Evolutionary conservation across 768 basidiomycete genomes (phyloP).

Genomic region (Podaxis carcinomalis): DNA sequence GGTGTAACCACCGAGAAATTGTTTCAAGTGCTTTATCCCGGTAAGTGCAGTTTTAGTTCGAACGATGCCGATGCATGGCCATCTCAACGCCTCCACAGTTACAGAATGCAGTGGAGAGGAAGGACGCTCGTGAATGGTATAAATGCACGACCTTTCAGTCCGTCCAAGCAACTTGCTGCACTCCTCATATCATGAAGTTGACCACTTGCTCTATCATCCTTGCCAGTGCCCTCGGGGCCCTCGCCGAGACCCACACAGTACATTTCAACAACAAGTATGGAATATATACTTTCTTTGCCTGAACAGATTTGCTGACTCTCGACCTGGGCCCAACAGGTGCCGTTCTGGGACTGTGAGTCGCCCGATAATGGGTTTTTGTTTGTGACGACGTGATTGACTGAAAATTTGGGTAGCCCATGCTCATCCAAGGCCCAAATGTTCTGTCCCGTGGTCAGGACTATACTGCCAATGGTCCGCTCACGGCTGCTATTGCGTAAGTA

Average conservation of each 20-base stretch:
- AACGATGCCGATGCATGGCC: background rate
- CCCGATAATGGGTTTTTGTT: background rate
- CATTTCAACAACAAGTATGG: background rate
- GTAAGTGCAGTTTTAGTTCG: background rate
- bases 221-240: background rate
- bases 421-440: constrained; percentile 12
- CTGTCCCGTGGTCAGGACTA: constrained; percentile 28
- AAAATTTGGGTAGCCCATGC: background rate
- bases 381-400: background rate
- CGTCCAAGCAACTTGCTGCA: background rate
- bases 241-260: background rate
- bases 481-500: constrained; percentile 30
- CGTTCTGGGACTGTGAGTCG: background rate
- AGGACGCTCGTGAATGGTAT: background rate
- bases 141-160: background rate
- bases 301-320: background rate
- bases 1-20: background rate
- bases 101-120: background rate
- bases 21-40: background rate
- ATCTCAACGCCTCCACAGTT: background rate
- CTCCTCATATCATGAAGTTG: background rate
- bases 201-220: background rate
- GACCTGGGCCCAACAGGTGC: background rate
- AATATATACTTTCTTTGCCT: background rate
- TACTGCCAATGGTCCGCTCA: constrained; percentile 25